phyloP scores from a whole-genome alignment of 176 grass and related monocot species.

The Musa troglodytarum region DNA sequence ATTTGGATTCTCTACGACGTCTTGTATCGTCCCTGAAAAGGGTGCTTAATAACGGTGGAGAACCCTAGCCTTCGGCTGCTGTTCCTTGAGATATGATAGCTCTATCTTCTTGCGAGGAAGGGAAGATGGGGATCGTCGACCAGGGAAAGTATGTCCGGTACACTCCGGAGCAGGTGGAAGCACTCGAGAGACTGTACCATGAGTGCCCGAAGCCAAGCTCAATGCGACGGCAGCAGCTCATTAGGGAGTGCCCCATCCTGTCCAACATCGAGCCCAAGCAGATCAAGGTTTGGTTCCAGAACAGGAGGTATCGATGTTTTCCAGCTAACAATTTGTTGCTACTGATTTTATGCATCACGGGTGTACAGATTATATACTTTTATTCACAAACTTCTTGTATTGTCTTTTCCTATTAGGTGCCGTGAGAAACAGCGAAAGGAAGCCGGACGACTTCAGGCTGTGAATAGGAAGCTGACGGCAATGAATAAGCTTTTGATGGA shows the following conservation, averaged over 20 bases:
- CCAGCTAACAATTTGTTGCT: neutral
- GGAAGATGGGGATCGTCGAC: slow-evolving; percentile 30
- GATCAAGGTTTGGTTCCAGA: slow-evolving; percentile 94
- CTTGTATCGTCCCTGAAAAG: neutral
- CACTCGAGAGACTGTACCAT: slow-evolving; percentile 65
- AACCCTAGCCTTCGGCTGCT: neutral
- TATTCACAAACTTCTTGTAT: no score
- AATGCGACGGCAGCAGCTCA: slow-evolving; percentile 66
- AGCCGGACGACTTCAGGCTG: slow-evolving; percentile 41
- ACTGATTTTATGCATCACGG: neutral
- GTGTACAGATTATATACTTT: no score
- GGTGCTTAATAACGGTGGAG: neutral
- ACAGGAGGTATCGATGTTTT: slow-evolving; percentile 34
- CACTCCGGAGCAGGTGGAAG: slow-evolving; percentile 79
- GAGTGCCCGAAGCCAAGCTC: slow-evolving; percentile 80
- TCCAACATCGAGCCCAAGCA: slow-evolving; percentile 69
- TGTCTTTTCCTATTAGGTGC: slow-evolving; percentile 26
- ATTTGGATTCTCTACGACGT: neutral
- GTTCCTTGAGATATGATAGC: slow-evolving; percentile 20
- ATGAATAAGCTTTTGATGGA: slow-evolving; percentile 95
- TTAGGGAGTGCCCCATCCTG: slow-evolving; percentile 56
- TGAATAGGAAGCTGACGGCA: slow-evolving; percentile 69
- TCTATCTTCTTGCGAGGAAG: slow-evolving; percentile 32
- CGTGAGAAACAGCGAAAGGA: slow-evolving; percentile 87
- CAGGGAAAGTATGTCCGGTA: slow-evolving; percentile 73